Percentiles rank a stretch among this genome's conserved stretches.
These are phyloP conservation scores for Verticillium nubilum DNA, from an alignment of 2,329 filamentous ascomycete species.

Conservation along the genomic window DNA sequence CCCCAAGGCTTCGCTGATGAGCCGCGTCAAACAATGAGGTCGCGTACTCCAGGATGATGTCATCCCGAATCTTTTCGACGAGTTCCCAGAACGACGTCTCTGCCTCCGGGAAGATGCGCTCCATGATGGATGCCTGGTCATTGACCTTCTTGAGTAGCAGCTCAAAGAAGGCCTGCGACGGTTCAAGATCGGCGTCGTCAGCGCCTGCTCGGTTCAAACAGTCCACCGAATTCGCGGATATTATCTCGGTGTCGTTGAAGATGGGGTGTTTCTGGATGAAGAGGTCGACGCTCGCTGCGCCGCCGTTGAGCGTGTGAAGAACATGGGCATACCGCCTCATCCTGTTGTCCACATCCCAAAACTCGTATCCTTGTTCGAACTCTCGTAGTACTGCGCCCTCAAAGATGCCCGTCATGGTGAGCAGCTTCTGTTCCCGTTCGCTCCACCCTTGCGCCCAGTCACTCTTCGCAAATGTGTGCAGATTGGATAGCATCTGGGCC, in stretches of 20 bases:
- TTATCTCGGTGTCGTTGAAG: conserved; percentile 65
- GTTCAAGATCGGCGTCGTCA: conserved; percentile 70
- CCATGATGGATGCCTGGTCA: conserved; percentile 75
- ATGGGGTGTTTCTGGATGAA: conserved; percentile 88
- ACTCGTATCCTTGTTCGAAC: conserved; percentile 88
- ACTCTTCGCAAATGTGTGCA: conserved; percentile 71
- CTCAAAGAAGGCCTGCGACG: conserved; percentile 77
- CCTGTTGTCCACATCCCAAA: conserved; percentile 78
- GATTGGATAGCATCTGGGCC: conserved; percentile 79
- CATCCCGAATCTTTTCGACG: conserved; percentile 76
- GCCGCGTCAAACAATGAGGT: conserved; percentile 83
- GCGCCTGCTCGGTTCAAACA: conserved; percentile 66
- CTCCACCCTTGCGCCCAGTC: conserved; percentile 74
- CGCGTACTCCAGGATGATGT: conserved; percentile 80
- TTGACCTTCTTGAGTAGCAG: conserved; percentile 69
- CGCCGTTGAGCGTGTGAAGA: conserved; percentile 75
- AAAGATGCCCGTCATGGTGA: conserved; percentile 73
- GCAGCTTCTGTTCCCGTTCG: conserved; percentile 65
- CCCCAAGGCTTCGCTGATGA: conserved; percentile 66
- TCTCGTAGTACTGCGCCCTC: conserved; percentile 86
- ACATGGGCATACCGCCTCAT: conserved; percentile 91
- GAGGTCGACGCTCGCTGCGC: conserved; percentile 69
- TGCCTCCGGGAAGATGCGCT: conserved; percentile 71
- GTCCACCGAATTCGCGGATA: conserved; percentile 67
- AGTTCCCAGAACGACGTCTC: conserved; percentile 70